Percentiles rank a stretch among this genome's conserved stretches.
Evolutionary conservation across 176 grass and related monocot species (phyloP).

Genomic region (Oryza longistaminata): DNA sequence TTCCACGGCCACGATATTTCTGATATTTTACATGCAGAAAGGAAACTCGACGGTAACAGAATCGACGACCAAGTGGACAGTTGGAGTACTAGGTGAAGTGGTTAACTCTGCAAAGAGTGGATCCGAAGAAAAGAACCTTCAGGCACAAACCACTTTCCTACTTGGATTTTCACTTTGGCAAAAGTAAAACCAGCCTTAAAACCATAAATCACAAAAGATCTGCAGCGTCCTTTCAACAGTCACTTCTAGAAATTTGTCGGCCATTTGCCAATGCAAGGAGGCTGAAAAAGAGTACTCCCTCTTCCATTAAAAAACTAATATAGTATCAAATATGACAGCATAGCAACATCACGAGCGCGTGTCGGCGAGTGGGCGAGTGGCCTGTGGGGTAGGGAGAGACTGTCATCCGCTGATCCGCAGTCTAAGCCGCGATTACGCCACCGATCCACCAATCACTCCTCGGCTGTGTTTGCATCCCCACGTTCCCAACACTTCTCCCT

Average conservation of each 20-base stretch:
- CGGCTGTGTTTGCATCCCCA: no score
- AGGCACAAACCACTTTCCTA: neutral
- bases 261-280: neutral
- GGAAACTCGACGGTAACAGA: neutral
- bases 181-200: neutral
- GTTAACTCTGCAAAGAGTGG: neutral
- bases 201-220: neutral
- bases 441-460: neutral
- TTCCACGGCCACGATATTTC: neutral
- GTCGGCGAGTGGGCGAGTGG: neutral
- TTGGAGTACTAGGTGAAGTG: neutral
- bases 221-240: neutral
- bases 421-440: neutral
- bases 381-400: neutral
- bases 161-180: neutral
- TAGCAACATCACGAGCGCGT: neutral
- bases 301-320: no score
- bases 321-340: no score
- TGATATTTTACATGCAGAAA: neutral
- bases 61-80: neutral
- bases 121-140: constrained; percentile 23
- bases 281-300: neutral
- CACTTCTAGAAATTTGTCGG: neutral
- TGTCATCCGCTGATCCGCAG: neutral
- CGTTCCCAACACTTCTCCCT: no score